phyloP scores from a whole-genome alignment of 306 rosid species.

The Vigna reflexopilosa region DNA sequence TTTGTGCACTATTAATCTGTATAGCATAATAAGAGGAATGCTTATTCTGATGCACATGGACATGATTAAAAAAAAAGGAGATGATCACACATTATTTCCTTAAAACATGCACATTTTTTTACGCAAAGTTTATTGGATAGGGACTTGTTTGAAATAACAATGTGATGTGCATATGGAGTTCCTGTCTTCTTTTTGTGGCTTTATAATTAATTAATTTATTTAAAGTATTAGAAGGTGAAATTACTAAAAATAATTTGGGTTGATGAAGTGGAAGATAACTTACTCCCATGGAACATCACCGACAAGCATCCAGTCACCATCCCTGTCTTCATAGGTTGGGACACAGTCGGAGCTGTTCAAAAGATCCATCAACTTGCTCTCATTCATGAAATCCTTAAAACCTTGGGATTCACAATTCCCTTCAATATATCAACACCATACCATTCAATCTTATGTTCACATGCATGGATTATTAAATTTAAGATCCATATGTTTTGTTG shows the following conservation, averaged over 20 bases:
- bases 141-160: slow-evolving; percentile 1
- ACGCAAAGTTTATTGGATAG: slow-evolving; percentile 16
- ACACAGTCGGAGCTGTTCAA: slow-evolving; percentile 82
- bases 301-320: slow-evolving; percentile 97
- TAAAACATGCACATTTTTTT: slow-evolving; percentile 7
- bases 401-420: slow-evolving; percentile 90
- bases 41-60: slow-evolving; percentile 15
- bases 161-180: neutral
- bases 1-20: no score
- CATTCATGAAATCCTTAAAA: slow-evolving; percentile 85
- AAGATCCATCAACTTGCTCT: slow-evolving; percentile 87
- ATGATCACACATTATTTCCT: neutral
- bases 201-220: neutral
- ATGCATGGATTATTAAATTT: neutral
- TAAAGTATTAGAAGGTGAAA: neutral
- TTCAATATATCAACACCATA: slow-evolving; percentile 31
- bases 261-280: slow-evolving; percentile 30
- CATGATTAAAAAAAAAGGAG: neutral
- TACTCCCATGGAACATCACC: slow-evolving; percentile 98
- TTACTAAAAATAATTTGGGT: slow-evolving; percentile 18
- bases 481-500: neutral
- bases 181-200: neutral
- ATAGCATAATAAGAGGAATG: neutral
- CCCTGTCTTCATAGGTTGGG: slow-evolving; percentile 93
- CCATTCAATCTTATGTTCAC: slow-evolving; percentile 21